These are phyloP conservation scores for Candolleomyces eurysporus DNA, from an alignment of 768 basidiomycete genomes.

Conservation along the genomic window DNA sequence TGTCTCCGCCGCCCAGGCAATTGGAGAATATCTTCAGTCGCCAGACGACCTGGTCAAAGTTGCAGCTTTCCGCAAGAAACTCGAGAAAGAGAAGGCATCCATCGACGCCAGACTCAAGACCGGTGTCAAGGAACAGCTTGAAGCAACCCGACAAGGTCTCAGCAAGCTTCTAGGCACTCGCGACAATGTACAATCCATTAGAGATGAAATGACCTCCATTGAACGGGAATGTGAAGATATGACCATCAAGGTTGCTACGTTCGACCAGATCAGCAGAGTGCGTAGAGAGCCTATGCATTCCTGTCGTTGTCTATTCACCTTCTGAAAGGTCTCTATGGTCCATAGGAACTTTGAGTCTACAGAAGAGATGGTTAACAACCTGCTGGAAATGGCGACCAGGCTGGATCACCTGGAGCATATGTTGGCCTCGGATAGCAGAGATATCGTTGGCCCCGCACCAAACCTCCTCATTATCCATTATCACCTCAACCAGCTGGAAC, in stretches of 20 bases:
- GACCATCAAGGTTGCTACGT: constrained; percentile 74
- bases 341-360: constrained; percentile 95
- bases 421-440: constrained; percentile 69
- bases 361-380: constrained; percentile 92
- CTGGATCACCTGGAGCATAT: constrained; percentile 77
- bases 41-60: constrained; percentile 93
- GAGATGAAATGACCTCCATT: constrained; percentile 82
- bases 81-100: constrained; percentile 94
- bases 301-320: constrained; percentile 2
- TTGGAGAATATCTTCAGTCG: constrained; percentile 88
- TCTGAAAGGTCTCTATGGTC: constrained; percentile 84
- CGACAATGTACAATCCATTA: constrained; percentile 73
- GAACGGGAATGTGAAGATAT: constrained; percentile 79
- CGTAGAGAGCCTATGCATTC: constrained; percentile 23
- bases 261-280: constrained; percentile 95
- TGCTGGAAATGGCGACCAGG: constrained; percentile 88
- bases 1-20: constrained; percentile 80
- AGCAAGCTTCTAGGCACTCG: constrained; percentile 77
- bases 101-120: constrained; percentile 88
- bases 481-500: constrained; percentile 88
- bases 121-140: constrained; percentile 91
- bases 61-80: constrained; percentile 84
- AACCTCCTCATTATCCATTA: constrained; percentile 90
- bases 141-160: constrained; percentile 85
- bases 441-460: constrained; percentile 83